These are phyloP conservation scores for Castanea crenata DNA, from an alignment of 306 rosid species.

Conservation along the genomic window DNA sequence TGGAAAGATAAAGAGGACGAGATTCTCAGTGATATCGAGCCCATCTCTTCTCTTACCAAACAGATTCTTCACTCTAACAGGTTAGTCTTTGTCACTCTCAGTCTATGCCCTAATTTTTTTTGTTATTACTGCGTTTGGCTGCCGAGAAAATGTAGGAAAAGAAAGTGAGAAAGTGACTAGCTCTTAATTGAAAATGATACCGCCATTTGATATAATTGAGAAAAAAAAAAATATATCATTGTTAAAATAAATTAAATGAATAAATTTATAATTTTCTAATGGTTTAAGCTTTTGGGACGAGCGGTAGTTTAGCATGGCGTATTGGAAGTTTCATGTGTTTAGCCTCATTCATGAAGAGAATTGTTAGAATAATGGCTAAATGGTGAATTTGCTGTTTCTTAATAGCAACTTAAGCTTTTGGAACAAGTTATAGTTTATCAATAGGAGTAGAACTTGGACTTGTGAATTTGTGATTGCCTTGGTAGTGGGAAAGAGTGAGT, in stretches of 20 bases:
- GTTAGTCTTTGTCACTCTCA: constrained; percentile 16
- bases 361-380: too few relatives aligned
- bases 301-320: too few relatives aligned
- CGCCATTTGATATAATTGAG: not conserved
- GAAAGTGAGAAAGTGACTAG: not conserved
- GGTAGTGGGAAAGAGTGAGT: not conserved
- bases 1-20: constrained; percentile 69
- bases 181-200: not conserved
- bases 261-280: too few relatives aligned
- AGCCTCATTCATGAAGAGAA: too few relatives aligned
- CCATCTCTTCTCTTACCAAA: constrained; percentile 52
- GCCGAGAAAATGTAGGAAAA: not conserved
- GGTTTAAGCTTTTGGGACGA: too few relatives aligned
- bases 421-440: too few relatives aligned
- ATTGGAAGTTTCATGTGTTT: too few relatives aligned
- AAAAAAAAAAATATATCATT: too few relatives aligned
- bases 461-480: not conserved
- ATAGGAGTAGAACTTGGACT: not conserved
- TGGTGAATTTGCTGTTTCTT: too few relatives aligned
- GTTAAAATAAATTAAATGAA: too few relatives aligned
- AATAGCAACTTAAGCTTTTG: too few relatives aligned
- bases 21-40: constrained; percentile 68
- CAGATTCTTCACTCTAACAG: constrained; percentile 69
- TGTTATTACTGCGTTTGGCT: not conserved
- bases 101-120: not conserved